Conservation (phyloP, 23 red algal genomes). For the Gracilariopsis chorda region DNA sequence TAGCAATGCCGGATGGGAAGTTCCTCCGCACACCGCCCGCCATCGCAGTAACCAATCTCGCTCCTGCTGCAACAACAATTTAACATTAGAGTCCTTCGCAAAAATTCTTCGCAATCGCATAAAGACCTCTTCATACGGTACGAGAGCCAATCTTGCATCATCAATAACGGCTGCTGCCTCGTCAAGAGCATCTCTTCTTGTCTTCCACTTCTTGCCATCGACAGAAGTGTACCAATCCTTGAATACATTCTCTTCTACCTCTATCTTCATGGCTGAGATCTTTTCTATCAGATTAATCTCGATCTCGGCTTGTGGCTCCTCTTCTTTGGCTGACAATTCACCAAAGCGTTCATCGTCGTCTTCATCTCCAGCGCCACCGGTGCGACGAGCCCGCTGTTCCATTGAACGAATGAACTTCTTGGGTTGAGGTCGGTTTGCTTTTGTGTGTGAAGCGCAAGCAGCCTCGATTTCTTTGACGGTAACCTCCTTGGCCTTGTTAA, state of each 20-base stretch:
- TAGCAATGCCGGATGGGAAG: conserved; percentile 53
- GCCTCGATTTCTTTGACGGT: conserved; percentile 80
- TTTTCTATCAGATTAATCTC: conserved; percentile 74
- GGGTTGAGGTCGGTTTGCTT: conserved; percentile 43
- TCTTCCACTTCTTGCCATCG: conserved; percentile 80
- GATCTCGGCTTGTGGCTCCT: conserved; percentile 41
- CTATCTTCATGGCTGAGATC: conserved; percentile 50
- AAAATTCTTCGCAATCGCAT: conserved; percentile 75
- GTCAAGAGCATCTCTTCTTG: conserved; percentile 78
- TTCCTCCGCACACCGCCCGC: conserved; percentile 40
- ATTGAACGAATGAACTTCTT: conserved; percentile 59
- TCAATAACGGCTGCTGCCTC: conserved; percentile 51
- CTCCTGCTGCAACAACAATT: conserved; percentile 74
- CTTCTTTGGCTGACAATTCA: conserved; percentile 19
- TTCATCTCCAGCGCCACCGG: background rate
- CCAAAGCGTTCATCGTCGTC: conserved; percentile 64
- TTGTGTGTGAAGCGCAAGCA: conserved; percentile 58
- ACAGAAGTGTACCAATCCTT: conserved; percentile 81
- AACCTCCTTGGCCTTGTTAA: conserved; percentile 73
- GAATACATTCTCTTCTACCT: conserved; percentile 51
- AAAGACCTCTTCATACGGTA: conserved; percentile 57
- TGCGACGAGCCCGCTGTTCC: conserved; percentile 48
- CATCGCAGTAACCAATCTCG: conserved; percentile 54
- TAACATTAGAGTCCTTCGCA: conserved; percentile 87
- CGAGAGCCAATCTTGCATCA: conserved; percentile 42